These are phyloP conservation scores for Solanum pinnatisectum DNA, from an alignment of 257 asterid species.

Conservation along the genomic window DNA sequence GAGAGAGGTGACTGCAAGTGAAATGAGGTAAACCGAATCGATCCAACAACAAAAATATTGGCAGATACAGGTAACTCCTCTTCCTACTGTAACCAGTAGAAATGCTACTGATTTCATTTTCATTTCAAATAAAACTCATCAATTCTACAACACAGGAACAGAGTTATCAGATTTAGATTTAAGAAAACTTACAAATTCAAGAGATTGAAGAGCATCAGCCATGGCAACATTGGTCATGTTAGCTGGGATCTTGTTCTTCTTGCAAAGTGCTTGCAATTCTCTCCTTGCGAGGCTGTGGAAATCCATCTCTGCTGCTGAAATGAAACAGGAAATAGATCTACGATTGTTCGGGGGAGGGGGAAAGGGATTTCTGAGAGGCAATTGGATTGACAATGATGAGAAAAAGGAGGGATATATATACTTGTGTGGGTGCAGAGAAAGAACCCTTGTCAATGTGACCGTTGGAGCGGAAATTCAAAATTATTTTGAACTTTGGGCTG, in stretches of 20 bases:
- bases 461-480: slow-evolving; percentile 44
- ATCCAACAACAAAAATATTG: not conserved
- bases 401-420: slow-evolving; percentile 3
- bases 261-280: slow-evolving; percentile 73
- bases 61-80: not conserved
- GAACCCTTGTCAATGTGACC: slow-evolving; percentile 24
- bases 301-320: slow-evolving; percentile 33
- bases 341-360: not conserved
- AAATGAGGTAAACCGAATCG: not conserved
- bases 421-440: not conserved
- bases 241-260: slow-evolving; percentile 73
- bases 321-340: not conserved
- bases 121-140: not conserved
- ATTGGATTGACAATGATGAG: not conserved
- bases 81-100: not conserved
- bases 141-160: not conserved
- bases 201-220: slow-evolving; percentile 61
- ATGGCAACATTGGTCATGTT: slow-evolving; percentile 63
- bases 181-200: slow-evolving; percentile 30
- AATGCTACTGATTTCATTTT: not conserved
- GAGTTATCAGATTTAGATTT: not conserved
- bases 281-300: slow-evolving; percentile 53
- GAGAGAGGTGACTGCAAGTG: not conserved
- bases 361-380: not conserved
- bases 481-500: slow-evolving; percentile 18